Evolutionary conservation across 2,329 filamentous ascomycete genomes (phyloP).

Genomic region (Fusarium fracticaudum): DNA sequence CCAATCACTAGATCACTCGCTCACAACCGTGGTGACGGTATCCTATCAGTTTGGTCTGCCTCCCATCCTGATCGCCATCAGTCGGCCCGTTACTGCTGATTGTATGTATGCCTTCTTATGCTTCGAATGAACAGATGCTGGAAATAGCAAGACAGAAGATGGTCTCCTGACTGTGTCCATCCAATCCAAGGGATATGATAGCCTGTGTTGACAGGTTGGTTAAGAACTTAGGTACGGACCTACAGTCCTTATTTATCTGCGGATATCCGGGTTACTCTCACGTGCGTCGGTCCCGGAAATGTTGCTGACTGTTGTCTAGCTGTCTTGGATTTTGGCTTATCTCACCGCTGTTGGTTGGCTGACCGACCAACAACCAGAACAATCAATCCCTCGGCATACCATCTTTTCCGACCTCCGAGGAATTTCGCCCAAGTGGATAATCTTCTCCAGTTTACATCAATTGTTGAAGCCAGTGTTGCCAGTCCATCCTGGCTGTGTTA

Average conservation of each 20-base stretch:
- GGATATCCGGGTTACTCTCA: slow-evolving; percentile 1
- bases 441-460: neutral
- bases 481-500: neutral
- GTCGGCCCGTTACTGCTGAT: slow-evolving; percentile 43
- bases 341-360: neutral
- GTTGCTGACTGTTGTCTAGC: neutral
- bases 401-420: neutral
- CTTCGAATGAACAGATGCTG: neutral
- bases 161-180: neutral
- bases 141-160: neutral
- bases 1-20: slow-evolving; percentile 37
- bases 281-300: neutral
- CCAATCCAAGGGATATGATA: neutral
- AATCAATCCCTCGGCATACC: neutral
- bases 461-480: neutral
- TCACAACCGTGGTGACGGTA: slow-evolving; percentile 42
- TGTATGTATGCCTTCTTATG: neutral
- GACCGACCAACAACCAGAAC: neutral
- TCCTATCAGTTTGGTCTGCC: slow-evolving; percentile 42
- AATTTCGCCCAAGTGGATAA: neutral
- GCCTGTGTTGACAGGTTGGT: slow-evolving; percentile 3
- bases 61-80: slow-evolving; percentile 32
- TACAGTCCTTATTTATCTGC: neutral
- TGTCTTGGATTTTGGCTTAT: neutral
- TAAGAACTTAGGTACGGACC: neutral